phyloP scores from a whole-genome alignment of 2,329 filamentous ascomycete genomes.

The Clonostachys byssicola region DNA sequence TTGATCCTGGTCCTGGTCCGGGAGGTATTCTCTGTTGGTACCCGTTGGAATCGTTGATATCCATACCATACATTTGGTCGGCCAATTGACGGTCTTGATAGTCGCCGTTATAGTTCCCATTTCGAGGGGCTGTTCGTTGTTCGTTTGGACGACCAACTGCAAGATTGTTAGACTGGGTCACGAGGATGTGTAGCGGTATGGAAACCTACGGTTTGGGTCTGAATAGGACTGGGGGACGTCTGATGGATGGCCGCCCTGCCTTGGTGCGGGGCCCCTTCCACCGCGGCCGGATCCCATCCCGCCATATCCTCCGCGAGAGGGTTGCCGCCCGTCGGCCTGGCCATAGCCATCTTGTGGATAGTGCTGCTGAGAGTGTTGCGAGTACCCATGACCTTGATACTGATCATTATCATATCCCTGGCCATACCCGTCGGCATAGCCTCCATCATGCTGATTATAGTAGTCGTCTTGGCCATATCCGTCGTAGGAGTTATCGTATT shows the following conservation, averaged over 20 bases:
- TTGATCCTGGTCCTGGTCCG: slow-evolving; percentile 8
- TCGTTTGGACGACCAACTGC: no score
- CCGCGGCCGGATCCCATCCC: no score
- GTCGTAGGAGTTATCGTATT: slow-evolving; percentile 25
- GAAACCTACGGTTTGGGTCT: no score
- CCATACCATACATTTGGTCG: slow-evolving; percentile 27
- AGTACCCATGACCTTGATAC: slow-evolving; percentile 39
- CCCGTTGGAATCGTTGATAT: slow-evolving; percentile 24
- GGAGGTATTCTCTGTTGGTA: slow-evolving; percentile 11
- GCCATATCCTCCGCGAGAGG: no score
- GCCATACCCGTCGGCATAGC: slow-evolving; percentile 39
- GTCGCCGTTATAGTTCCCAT: slow-evolving; percentile 4
- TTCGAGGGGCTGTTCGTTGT: no score
- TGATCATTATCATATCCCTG: slow-evolving; percentile 25
- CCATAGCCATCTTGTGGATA: slow-evolving; percentile 27
- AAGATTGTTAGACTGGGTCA: no score
- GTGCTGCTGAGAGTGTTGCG: slow-evolving; percentile 35
- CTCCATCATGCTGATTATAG: slow-evolving; percentile 2
- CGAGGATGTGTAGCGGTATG: no score
- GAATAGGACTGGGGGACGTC: no score
- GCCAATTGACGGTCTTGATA: slow-evolving; percentile 21
- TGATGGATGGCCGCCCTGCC: no score
- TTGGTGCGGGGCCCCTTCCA: no score
- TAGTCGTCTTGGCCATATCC: no score
- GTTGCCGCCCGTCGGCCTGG: slow-evolving; percentile 22